Conservation (phyloP, 2,329 filamentous ascomycete species). For the Macrophomina pseudophaseolina region DNA sequence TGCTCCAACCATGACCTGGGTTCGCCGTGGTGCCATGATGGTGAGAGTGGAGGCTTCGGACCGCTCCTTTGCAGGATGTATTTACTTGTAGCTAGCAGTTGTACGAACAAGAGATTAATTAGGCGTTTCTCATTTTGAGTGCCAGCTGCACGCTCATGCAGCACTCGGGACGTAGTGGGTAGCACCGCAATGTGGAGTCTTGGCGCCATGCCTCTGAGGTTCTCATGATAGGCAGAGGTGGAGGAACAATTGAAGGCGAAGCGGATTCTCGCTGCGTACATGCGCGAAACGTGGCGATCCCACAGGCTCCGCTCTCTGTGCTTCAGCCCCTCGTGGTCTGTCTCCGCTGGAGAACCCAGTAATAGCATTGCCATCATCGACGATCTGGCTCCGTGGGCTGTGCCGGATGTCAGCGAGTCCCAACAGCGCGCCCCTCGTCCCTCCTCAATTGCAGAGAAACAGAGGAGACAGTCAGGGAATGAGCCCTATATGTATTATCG, state of each 20-base stretch:
- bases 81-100: slow-evolving; percentile 12
- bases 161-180: neutral
- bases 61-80: neutral
- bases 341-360: neutral
- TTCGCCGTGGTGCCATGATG: neutral
- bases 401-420: neutral
- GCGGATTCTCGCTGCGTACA: neutral
- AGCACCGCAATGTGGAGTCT: neutral
- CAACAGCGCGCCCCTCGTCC: neutral
- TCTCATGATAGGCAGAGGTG: neutral
- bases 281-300: neutral
- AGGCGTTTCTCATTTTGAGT: neutral
- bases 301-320: neutral
- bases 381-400: neutral
- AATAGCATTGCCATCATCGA: slow-evolving; percentile 8
- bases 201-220: neutral
- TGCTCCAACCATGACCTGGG: neutral
- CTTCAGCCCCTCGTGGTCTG: neutral
- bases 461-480: too few relatives aligned
- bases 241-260: neutral
- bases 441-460: too few relatives aligned
- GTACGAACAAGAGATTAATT: neutral
- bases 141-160: neutral
- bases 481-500: too few relatives aligned
- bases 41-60: neutral